Evolutionary conservation across 1,139 yeast species (phyloP).

Genomic region (Yamadazyma diddensiae): DNA sequence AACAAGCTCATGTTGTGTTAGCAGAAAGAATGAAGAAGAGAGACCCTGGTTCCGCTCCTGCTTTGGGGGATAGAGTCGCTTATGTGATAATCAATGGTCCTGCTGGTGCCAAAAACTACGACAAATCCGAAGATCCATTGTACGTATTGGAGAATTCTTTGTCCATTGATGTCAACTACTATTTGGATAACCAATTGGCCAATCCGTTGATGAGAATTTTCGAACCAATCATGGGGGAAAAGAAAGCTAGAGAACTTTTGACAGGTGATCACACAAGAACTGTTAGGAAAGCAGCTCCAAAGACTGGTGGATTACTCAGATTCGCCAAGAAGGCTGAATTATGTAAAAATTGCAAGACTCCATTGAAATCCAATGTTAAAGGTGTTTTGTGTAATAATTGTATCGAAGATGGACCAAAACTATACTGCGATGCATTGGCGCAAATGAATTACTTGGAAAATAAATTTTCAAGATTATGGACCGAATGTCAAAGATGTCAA

Average conservation of each 20-base stretch:
- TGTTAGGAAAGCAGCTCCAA: conserved; percentile 63
- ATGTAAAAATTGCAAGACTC: conserved; percentile 86
- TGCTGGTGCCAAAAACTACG: conserved; percentile 82
- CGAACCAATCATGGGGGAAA: conserved; percentile 91
- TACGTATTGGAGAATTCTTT: conserved; percentile 88
- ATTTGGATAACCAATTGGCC: conserved; percentile 86
- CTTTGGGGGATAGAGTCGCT: conserved; percentile 97
- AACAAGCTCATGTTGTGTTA: conserved; percentile 94
- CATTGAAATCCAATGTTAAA: conserved; percentile 60
- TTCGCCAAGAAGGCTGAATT: conserved; percentile 88
- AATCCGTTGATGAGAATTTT: conserved; percentile 93
- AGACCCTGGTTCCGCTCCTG: conserved; percentile 97
- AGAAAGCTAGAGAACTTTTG: conserved; percentile 72
- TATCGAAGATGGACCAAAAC: conserved; percentile 72
- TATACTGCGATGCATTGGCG: conserved; percentile 76
- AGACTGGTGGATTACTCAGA: conserved; percentile 80
- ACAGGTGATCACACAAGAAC: conserved; percentile 83
- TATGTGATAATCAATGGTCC: conserved; percentile 83
- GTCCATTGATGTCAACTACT: conserved; percentile 93
- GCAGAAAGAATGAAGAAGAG: conserved; percentile 96
- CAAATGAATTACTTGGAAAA: conserved; percentile 78
- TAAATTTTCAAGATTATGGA: conserved; percentile 89
- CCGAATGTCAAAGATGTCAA: conserved; percentile 97
- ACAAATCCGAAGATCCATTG: conserved; percentile 94
- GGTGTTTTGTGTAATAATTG: conserved; percentile 87